Evolutionary conservation across 139 green algal species (phyloP).

Genomic region (Chlorella sp.): DNA sequence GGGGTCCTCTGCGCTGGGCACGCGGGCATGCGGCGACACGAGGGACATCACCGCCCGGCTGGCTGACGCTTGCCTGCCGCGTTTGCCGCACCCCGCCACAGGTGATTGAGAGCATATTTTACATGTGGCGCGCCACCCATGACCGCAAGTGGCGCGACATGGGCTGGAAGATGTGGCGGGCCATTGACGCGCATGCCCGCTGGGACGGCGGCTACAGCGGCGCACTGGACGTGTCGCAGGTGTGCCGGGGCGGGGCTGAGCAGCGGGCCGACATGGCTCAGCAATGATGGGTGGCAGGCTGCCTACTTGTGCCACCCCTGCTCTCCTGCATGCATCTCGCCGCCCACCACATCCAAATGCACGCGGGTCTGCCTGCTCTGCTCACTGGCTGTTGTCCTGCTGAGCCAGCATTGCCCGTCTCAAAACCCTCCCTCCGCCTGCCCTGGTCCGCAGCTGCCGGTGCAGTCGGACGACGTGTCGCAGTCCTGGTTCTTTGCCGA

Average conservation of each 20-base stretch:
- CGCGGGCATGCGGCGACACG: too few species aligned
- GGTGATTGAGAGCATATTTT: constrained; percentile 69
- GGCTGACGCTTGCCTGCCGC: too few species aligned
- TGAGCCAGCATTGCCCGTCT: neutral
- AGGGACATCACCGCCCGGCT: neutral
- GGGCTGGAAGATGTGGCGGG: constrained; percentile 72
- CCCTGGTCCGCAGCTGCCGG: constrained; percentile 23
- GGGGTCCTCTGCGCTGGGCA: neutral
- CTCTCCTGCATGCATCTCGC: too few species aligned
- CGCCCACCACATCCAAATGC: neutral
- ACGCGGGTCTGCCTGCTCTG: neutral
- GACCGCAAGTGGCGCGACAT: constrained; percentile 69
- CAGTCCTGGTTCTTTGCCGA: constrained; percentile 81
- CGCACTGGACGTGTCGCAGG: constrained; percentile 16
- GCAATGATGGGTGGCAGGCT: too few species aligned
- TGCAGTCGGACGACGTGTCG: constrained; percentile 66
- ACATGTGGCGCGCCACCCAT: constrained; percentile 71
- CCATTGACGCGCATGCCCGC: constrained; percentile 62
- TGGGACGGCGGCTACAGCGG: constrained; percentile 68
- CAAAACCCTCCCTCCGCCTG: too few species aligned
- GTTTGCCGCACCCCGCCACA: neutral
- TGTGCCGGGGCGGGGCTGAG: too few species aligned
- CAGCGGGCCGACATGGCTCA: too few species aligned
- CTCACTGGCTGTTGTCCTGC: too few species aligned
- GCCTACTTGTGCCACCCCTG: too few species aligned